Conservation (phyloP, 1,284 basidiomycete species). For the Tetrapyrgos nigripes region DNA sequence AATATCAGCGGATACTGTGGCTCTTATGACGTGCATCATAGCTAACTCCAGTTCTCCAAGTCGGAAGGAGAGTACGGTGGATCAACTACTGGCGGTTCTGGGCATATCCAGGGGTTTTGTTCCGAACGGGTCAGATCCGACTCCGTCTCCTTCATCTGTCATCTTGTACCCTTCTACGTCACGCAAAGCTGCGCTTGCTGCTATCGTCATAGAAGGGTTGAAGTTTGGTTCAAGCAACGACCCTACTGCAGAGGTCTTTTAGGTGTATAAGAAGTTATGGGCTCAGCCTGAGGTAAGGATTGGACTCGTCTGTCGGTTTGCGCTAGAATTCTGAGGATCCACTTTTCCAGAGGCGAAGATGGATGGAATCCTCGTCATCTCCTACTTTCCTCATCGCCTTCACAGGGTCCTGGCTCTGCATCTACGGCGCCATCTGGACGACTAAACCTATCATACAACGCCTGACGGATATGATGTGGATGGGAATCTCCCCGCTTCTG, state of each 20-base stretch:
- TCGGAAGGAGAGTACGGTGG: not conserved
- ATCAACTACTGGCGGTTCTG: not conserved
- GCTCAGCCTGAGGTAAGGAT: not conserved
- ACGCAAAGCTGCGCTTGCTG: not conserved
- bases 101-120: not conserved
- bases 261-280: not conserved
- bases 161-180: not conserved
- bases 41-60: not conserved
- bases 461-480: slow-evolving; percentile 8
- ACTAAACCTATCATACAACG: slow-evolving; percentile 14
- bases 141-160: not conserved
- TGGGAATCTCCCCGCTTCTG: not conserved
- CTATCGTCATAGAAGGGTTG: not conserved
- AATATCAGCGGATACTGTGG: not conserved
- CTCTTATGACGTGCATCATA: not conserved
- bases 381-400: slow-evolving; percentile 16
- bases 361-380: not conserved
- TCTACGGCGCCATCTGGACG: slow-evolving; percentile 15
- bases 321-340: not conserved
- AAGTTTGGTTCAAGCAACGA: not conserved
- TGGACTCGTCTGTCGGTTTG: not conserved
- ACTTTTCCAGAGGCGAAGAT: not conserved
- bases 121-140: not conserved
- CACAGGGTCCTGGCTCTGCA: slow-evolving; percentile 14
- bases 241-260: not conserved